Base-by-base conservation (phyloP, 2,329 filamentous ascomycete genomes). In the Sphaerulina vaccinii region DNA sequence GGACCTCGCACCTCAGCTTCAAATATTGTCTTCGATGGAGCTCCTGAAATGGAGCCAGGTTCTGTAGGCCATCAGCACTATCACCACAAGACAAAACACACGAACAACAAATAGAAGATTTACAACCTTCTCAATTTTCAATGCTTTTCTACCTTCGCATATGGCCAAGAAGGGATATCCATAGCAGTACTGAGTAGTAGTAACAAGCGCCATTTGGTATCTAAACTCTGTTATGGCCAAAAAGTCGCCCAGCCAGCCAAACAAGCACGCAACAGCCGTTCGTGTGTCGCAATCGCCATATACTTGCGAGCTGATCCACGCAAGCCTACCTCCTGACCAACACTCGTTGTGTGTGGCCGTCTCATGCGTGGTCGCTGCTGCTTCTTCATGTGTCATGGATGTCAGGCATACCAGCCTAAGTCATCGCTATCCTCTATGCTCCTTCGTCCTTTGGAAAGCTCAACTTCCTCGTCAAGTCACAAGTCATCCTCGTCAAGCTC, bases 401-500 rank as follows among this genome's bases (percentile, higher is more conserved):
- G 16, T 41, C 19, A 49, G 24, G 45, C 45, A 13, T 32, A 33
- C 41, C 48, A 47, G 41, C 51, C 46, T 35, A 54, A 29, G 24
- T 54, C 51, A 29, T 35, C 27, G 5, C 4, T 32, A 10, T 32
- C 27, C 27, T 48, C 46, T 40, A 29, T 27, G 21, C 38, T 42
- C 24, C 38, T 43, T 32, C 27, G 11, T 21, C 54, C 54, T 19
- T 44, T 51, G 39, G 46, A 48, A 27, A 61, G 49, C 36, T 55
- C 58, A 55, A 73, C 66, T 57, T 73, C 72, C 65, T 73, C 67
- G 62, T 82, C 75, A 58, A 91, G 88, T 96, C 90, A 96, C 73
- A 91, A 79, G 73, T 91, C 87, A 66, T 79, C 74, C 55, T 87
- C 84, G 45, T 90, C 92, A 68, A 99, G 82, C 71, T 99, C 93